These are phyloP conservation scores for Pseudocercospora pini-densiflorae DNA, from an alignment of 2,329 filamentous ascomycete species.

Conservation along the genomic window DNA sequence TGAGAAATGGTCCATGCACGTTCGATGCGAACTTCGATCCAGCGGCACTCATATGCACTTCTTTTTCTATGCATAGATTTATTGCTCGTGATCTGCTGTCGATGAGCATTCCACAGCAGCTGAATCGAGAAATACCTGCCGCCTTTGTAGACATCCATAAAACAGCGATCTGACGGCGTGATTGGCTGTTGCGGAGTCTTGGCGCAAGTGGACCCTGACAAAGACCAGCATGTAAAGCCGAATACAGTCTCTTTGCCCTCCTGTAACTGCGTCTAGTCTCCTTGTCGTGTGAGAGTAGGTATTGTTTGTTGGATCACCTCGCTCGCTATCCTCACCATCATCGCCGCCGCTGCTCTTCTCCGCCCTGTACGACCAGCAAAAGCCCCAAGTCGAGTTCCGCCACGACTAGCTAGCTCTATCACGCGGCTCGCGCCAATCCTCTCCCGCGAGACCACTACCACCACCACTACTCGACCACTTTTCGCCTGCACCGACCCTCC, in stretches of 20 bases:
- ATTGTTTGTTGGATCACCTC: background rate
- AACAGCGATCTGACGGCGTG: background rate
- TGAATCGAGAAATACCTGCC: background rate
- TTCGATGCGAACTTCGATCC: background rate
- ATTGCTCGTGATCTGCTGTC: background rate
- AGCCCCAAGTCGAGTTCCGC: background rate
- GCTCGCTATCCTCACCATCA: background rate
- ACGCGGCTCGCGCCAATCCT: conserved; percentile 5
- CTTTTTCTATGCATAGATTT: background rate
- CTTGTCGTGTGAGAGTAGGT: background rate
- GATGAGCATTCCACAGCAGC: conserved; percentile 1
- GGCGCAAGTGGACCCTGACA: conserved; percentile 1
- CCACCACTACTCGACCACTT: background rate
- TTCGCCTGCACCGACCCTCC: background rate
- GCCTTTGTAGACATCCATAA: background rate
- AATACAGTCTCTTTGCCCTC: background rate
- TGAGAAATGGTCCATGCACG: background rate
- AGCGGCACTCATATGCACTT: background rate
- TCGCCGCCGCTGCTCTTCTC: background rate
- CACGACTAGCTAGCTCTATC: background rate
- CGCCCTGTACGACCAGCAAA: background rate
- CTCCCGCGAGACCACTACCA: background rate
- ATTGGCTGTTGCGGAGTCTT: background rate
- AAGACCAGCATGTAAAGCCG: background rate
- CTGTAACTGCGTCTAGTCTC: background rate